These are phyloP conservation scores for Debaryomyces fabryi DNA, from an alignment of 1,139 yeast species.

Conservation along the genomic window DNA sequence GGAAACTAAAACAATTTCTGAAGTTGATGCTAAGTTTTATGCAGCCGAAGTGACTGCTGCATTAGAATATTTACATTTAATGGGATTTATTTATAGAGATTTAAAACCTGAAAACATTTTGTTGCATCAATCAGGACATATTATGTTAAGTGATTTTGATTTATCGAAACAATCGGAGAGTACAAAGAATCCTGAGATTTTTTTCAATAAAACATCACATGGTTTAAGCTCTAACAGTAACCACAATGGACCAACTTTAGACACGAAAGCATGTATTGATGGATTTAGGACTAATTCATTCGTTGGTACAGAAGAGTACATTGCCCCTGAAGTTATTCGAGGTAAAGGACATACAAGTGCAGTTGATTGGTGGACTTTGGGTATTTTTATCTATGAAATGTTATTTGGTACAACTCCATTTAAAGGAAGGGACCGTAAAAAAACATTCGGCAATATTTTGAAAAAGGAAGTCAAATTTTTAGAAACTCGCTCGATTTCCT, in stretches of 20 bases:
- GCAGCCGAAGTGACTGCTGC: slow-evolving; percentile 99
- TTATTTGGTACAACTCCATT: slow-evolving; percentile 94
- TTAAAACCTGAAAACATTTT: slow-evolving; percentile 93
- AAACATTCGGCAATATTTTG: slow-evolving; percentile 84
- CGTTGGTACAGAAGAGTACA: slow-evolving; percentile 97
- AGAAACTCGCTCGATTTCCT: slow-evolving; percentile 58
- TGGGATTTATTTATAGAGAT: slow-evolving; percentile 96
- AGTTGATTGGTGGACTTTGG: slow-evolving; percentile 99
- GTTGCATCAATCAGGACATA: slow-evolving; percentile 94
- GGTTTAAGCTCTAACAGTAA: slow-evolving; percentile 21
- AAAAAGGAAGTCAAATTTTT: slow-evolving; percentile 81
- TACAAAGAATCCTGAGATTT: slow-evolving; percentile 57
- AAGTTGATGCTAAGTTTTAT: slow-evolving; percentile 88
- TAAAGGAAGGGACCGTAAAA: slow-evolving; percentile 85
- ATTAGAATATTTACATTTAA: slow-evolving; percentile 86
- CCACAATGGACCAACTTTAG: slow-evolving; percentile 50
- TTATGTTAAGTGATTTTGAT: slow-evolving; percentile 97
- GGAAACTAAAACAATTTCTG: slow-evolving; percentile 81
- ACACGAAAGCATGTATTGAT: slow-evolving; percentile 92
- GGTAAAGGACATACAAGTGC: slow-evolving; percentile 98
- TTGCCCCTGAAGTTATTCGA: slow-evolving; percentile 96
- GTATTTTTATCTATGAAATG: slow-evolving; percentile 91
- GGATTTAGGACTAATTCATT: slow-evolving; percentile 96
- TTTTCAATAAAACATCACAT: slow-evolving; percentile 32
- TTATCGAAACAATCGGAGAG: slow-evolving; percentile 86